Conservation (phyloP, 2,329 filamentous ascomycete genomes). For the Torrubiellomyces zombiae region DNA sequence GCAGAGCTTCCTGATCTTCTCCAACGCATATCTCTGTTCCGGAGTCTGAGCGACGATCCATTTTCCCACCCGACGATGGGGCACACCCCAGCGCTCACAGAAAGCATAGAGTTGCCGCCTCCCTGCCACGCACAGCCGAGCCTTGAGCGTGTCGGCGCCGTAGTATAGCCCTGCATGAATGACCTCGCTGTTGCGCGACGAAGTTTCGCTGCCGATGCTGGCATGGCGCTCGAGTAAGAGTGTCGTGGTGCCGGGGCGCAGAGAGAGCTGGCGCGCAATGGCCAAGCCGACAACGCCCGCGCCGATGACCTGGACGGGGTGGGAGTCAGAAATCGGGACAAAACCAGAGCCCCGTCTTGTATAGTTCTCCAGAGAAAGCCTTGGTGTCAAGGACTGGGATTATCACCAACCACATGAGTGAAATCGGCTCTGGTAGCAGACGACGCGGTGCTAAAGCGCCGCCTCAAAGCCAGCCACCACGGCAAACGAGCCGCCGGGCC, state of each 20-base stretch:
- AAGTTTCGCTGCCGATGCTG: conserved; percentile 68
- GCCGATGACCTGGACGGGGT: conserved; percentile 30
- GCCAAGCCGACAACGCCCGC: conserved; percentile 62
- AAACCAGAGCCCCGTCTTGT: too few species aligned
- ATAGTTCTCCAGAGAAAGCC: too few species aligned
- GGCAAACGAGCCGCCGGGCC: too few species aligned
- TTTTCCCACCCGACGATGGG: conserved; percentile 64
- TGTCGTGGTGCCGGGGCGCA: conserved; percentile 43
- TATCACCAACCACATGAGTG: conserved; percentile 27
- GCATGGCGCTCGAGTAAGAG: conserved; percentile 69
- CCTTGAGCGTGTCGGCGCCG: conserved; percentile 59
- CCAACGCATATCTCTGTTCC: conserved; percentile 46
- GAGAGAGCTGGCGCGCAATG: conserved; percentile 56
- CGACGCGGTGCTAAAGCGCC: conserved; percentile 20
- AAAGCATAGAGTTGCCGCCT: conserved; percentile 63
- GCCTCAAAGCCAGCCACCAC: conserved; percentile 4
- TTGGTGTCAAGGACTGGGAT: too few species aligned
- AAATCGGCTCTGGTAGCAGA: conserved; percentile 21
- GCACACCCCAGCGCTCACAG: conserved; percentile 50
- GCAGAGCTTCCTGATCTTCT: conserved; percentile 32
- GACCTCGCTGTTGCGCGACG: conserved; percentile 83
- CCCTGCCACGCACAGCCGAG: conserved; percentile 63
- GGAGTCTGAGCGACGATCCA: conserved; percentile 85
- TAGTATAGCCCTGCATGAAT: conserved; percentile 96
- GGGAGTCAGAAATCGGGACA: background rate